Base-by-base conservation (phyloP, 257 asterid species). In the Anisodus tanguticus region DNA sequence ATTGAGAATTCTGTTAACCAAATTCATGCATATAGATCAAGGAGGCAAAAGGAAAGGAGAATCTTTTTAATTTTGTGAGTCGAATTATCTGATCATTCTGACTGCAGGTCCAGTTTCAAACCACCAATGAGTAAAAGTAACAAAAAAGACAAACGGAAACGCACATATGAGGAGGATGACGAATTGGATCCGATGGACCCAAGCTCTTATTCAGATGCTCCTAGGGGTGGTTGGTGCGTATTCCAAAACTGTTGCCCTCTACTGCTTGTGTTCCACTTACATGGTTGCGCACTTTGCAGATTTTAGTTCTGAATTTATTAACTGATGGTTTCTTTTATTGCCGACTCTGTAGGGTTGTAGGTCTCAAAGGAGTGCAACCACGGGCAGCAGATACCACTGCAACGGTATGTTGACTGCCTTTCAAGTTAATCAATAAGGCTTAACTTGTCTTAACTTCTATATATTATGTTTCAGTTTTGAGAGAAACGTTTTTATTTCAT, bases 151-250 rank as follows among this genome's bases (percentile, higher is more conserved):
- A 87, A 86, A 79, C 91, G 90, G 92, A 97, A 97, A 88, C 99
- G 98, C 82, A 83, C 91, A 10, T 37, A 88, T 82, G 66, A 88
- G 11, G 98, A 95, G 68, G 99, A 94, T 86, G 99, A 95, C 57
- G 99, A 97, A 69, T 84, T 97, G 90, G 99, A 97, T 89, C 98
- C 99, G 41, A 96, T 96, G 99, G 99, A 96, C 86, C 99, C 98
- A 85, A 96, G 98, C 89, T 85, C 99, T 71, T 94, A 96, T 87
- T 96, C 99, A 71, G 98, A 96, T 88, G 99, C 99, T 88, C 99
- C 99, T 83, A 98, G 98, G 64, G 98, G 98, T 83, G 98, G 99
- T 83, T 97, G 99, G 98, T 96, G 91, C 81, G 91, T 85, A 90
- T 79, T 82, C 85, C 59, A 49, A 66, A 66, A 47, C 81, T 6